Conservation (phyloP, 1,284 basidiomycete species). For the Microbotryum silenes-acaulis region DNA sequence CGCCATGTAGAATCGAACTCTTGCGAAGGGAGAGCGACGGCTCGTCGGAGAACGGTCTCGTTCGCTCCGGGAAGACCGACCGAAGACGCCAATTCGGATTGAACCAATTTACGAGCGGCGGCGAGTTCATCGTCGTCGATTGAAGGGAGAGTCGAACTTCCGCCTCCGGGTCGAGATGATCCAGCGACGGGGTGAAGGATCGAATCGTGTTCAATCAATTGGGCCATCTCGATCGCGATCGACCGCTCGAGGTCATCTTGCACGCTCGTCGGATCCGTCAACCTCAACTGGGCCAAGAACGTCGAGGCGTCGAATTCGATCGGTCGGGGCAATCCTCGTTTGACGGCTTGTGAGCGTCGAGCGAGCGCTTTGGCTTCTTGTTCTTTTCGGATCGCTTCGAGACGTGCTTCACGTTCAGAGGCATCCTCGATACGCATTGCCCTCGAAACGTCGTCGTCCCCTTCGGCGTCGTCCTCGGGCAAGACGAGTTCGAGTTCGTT, state of each 20-base stretch:
- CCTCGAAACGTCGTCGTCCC: constrained; percentile 38
- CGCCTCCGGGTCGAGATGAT: constrained; percentile 63
- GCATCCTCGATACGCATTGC: constrained; percentile 70
- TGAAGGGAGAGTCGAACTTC: constrained; percentile 61
- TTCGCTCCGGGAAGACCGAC: constrained; percentile 80
- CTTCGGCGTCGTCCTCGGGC: constrained; percentile 66
- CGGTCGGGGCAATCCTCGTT: constrained; percentile 76
- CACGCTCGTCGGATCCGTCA: constrained; percentile 42
- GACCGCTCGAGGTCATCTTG: constrained; percentile 24
- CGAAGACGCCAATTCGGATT: constrained; percentile 66
- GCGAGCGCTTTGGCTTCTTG: constrained; percentile 71
- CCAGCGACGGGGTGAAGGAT: constrained; percentile 83
- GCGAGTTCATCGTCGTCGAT: constrained; percentile 72
- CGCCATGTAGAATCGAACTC: constrained; percentile 62
- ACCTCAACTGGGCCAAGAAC: constrained; percentile 50
- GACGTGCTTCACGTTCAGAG: constrained; percentile 76
- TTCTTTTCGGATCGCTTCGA: constrained; percentile 62
- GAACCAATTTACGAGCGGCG: constrained; percentile 63
- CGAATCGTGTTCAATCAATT: constrained; percentile 78
- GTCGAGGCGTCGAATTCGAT: constrained; percentile 65
- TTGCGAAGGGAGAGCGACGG: constrained; percentile 44
- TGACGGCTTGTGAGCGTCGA: constrained; percentile 71
- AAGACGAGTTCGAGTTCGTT: constrained; percentile 96
- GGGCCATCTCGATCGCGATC: constrained; percentile 70
- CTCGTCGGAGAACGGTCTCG: constrained; percentile 66